Evolutionary conservation across 164 flowering plant species (phyloP).

Genomic region (Houttuynia cordata): DNA sequence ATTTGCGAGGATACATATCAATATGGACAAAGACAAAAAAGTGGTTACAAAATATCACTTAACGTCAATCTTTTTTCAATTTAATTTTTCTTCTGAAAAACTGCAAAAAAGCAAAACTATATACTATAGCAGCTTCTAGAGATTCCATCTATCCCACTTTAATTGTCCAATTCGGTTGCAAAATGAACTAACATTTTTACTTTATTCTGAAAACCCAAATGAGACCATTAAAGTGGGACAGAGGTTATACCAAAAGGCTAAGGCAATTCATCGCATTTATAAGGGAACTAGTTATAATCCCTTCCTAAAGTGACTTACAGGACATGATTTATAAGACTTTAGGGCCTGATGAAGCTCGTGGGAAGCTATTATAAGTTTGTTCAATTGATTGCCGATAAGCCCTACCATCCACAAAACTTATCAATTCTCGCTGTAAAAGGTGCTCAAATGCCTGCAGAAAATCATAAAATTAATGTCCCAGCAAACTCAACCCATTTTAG

Average conservation of each 20-base stretch:
- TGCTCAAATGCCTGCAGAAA: slow-evolving; percentile 70
- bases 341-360: slow-evolving; percentile 58
- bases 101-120: too few species aligned
- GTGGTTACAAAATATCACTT: too few species aligned
- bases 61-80: too few species aligned
- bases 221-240: too few species aligned
- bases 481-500: background rate
- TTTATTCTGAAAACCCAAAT: too few species aligned
- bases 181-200: too few species aligned
- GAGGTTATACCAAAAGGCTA: too few species aligned
- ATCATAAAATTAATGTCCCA: background rate
- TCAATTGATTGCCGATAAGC: slow-evolving; percentile 49
- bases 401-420: slow-evolving; percentile 51
- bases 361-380: slow-evolving; percentile 62
- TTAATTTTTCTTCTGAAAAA: too few species aligned
- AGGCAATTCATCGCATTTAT: background rate
- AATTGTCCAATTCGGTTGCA: too few species aligned
- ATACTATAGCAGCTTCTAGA: too few species aligned
- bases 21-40: background rate
- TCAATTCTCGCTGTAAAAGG: slow-evolving; percentile 48
- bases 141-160: too few species aligned
- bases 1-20: background rate
- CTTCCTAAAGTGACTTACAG: slow-evolving; percentile 40
- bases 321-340: slow-evolving; percentile 48
- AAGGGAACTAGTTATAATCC: background rate